These are phyloP conservation scores for Imleria badia DNA, from an alignment of 768 basidiomycete genomes.

Conservation along the genomic window DNA sequence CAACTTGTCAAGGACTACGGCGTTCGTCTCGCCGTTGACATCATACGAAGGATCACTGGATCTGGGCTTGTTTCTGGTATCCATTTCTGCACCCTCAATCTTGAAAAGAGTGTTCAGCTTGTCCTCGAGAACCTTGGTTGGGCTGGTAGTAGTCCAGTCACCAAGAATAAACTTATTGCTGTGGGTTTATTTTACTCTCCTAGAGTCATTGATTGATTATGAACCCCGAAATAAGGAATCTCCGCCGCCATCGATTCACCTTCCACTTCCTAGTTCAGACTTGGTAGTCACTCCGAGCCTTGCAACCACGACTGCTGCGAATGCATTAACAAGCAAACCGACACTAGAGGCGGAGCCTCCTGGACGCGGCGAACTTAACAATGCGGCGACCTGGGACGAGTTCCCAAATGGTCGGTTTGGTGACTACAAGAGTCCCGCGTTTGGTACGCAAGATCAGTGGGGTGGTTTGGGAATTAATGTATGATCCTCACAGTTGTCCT, in stretches of 20 bases:
- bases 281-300: conserved; percentile 62
- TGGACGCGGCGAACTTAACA: conserved; percentile 72
- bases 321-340: conserved; percentile 51
- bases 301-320: conserved; percentile 63
- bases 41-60: conserved; percentile 60
- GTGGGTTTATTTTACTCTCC: conserved; percentile 37
- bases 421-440: conserved; percentile 96
- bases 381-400: conserved; percentile 86
- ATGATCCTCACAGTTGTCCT: conserved; percentile 13
- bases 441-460: conserved; percentile 79
- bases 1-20: conserved; percentile 93
- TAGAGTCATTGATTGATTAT: background rate
- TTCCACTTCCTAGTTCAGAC: conserved; percentile 30
- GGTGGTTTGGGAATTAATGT: conserved; percentile 66
- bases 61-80: conserved; percentile 68
- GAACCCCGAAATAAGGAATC: conserved; percentile 37
- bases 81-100: conserved; percentile 95
- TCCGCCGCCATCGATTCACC: conserved; percentile 32
- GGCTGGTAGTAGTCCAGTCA: conserved; percentile 46
- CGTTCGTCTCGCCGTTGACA: conserved; percentile 78
- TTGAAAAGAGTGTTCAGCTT: conserved; percentile 91
- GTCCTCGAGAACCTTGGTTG: conserved; percentile 81
- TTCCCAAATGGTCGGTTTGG: conserved; percentile 99
- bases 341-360: conserved; percentile 49
- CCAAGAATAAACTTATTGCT: conserved; percentile 66